Conservation (phyloP, 139 green algal species). For the Parachlorella kessleri region DNA sequence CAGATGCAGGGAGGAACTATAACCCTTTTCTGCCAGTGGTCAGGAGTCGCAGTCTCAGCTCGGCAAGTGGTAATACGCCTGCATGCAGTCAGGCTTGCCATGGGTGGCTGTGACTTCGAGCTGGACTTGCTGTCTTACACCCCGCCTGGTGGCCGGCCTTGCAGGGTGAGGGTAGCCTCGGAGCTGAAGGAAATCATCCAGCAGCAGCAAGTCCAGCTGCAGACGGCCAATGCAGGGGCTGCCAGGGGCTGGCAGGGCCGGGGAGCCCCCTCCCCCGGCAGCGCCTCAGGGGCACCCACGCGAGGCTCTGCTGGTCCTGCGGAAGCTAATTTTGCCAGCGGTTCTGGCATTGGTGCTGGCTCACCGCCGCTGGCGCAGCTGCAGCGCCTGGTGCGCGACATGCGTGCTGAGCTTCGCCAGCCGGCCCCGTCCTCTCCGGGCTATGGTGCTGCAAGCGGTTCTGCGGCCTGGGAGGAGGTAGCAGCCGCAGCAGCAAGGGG, state of each 20-base stretch:
- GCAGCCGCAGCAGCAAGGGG: neutral
- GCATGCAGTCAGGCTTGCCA: neutral
- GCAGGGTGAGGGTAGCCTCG: constrained; percentile 21
- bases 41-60: neutral
- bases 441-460: neutral
- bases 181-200: constrained; percentile 29
- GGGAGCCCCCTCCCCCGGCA: neutral
- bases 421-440: too few relatives aligned
- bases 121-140: neutral
- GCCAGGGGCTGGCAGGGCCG: neutral
- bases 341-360: neutral
- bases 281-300: neutral
- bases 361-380: constrained; percentile 15
- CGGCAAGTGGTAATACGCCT: neutral
- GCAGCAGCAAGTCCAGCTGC: constrained; percentile 23
- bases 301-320: neutral
- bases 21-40: neutral
- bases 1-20: neutral
- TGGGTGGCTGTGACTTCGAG: neutral
- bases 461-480: neutral
- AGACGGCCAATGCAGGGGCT: neutral
- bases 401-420: constrained; percentile 19
- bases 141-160: neutral
- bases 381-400: constrained; percentile 29
- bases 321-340: neutral